Base-by-base conservation (phyloP, 2,329 filamentous ascomycete species). In the Monosporascus sp. region DNA sequence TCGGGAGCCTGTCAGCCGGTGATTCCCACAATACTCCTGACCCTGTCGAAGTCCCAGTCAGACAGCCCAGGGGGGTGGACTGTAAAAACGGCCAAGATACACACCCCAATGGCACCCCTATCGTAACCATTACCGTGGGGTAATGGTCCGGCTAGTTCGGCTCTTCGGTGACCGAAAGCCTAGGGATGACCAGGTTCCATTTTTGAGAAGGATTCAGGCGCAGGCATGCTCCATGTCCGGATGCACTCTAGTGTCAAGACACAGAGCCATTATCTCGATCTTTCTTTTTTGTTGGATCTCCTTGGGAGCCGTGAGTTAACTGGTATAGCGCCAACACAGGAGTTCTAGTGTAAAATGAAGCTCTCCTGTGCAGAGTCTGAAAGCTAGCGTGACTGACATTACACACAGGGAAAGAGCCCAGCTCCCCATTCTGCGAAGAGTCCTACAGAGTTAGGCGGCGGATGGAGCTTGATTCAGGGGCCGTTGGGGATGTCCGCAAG, bases 91-190 rank as follows among this genome's bases (percentile, higher is more conserved):
- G 17, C 26, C 4, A 19, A 46, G 14, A 7, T 7, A 19, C 24
- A 46, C 57, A 52, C 49, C 60, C 58, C 40, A 52, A 56, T 59
- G 41, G 54, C 57, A 58, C 64, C 58, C 61, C 52, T 64, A 53
- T 54, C 57, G 54, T 56, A 65, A 64, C 59, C 64, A 61, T 64
- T 63, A 59, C 61, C 64, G 62, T 59, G 61, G 58, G 57, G 53
- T 60, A 61, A 61, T 52, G 54, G 69, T 69, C 72, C 71, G 72
- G 71, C 57, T 31, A 61, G 64, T 67, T 63, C 62, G 64, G 61
- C 59, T 56, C 61, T 64, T 76, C 74, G 74, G 74, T 72, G 63
- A 74, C 74, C 74, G 74, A 76, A 74, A 66, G 58, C 62, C 67
- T 64, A 66, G 69, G 65, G 64, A 57, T 68, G 64, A 66, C 65